A percentile compares a stretch with the other conserved stretches of the same genome.
phyloP scores from a whole-genome alignment of 192 early-diverging fungal genomes.

The Mortierella alpina region DNA sequence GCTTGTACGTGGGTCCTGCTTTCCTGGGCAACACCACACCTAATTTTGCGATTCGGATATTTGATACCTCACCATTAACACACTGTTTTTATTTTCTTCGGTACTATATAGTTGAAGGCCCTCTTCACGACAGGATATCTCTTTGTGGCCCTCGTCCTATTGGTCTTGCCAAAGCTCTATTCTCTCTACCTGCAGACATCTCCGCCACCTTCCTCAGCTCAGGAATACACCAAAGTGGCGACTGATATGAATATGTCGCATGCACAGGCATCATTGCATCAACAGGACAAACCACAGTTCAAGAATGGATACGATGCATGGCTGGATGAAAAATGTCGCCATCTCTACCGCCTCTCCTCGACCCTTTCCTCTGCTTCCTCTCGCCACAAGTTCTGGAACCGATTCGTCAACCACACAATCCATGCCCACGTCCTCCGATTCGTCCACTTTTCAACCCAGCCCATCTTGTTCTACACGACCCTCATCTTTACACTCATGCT shows the following conservation, averaged over 20 bases:
- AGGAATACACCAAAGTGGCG: neutral
- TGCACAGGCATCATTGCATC: neutral
- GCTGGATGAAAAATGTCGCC: conserved; percentile 40
- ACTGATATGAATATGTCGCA: neutral
- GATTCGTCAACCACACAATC: conserved; percentile 47
- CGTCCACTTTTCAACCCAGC: conserved; percentile 50
- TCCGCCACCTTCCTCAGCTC: conserved; percentile 18
- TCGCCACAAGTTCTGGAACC: conserved; percentile 33
- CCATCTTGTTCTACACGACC: conserved; percentile 40
- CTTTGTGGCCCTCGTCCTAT: conserved; percentile 16
- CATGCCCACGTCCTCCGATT: conserved; percentile 48
- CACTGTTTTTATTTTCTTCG: neutral
- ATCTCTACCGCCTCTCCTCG: conserved; percentile 43
- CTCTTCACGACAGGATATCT: conserved; percentile 50
- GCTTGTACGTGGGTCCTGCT: conserved; percentile 58
- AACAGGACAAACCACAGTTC: conserved; percentile 5
- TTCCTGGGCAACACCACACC: neutral
- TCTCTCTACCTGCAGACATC: conserved; percentile 52
- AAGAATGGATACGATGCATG: conserved; percentile 50
- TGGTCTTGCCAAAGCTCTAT: conserved; percentile 48
- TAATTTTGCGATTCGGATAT: neutral
- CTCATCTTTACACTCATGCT: conserved; percentile 47
- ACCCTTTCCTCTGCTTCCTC: conserved; percentile 25
- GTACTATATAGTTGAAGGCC: conserved; percentile 26
- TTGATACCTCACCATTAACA: neutral